These are phyloP conservation scores for Penicillium sp. DNA, from an alignment of 2,329 filamentous ascomycete genomes.

Conservation along the genomic window DNA sequence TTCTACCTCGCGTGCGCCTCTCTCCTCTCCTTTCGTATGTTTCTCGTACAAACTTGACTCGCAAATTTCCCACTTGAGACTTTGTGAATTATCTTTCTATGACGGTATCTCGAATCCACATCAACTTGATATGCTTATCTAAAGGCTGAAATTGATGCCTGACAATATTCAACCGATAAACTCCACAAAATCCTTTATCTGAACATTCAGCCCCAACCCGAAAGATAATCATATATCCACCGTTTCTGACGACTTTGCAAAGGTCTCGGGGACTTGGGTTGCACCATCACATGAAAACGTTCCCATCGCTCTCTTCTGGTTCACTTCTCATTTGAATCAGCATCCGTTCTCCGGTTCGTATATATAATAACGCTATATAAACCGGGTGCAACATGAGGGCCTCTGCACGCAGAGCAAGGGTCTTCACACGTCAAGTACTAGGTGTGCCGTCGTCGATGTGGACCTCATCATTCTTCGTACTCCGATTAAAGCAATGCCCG, in stretches of 20 bases:
- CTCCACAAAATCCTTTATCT: not conserved
- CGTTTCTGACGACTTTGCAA: not conserved
- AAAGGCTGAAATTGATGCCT: not conserved
- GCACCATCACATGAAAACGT: not conserved
- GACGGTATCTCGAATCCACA: not conserved
- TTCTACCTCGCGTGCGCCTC: constrained; percentile 11
- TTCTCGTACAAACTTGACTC: not conserved
- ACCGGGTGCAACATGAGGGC: no score
- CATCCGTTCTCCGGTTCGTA: no score
- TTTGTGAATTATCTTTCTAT: not conserved
- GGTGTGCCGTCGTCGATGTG: not conserved
- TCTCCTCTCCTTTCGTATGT: not conserved
- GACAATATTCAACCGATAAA: not conserved
- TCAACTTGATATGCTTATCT: not conserved
- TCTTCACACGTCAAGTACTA: no score
- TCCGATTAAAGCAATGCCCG: not conserved
- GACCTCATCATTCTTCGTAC: not conserved
- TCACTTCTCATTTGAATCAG: no score
- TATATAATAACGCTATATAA: no score
- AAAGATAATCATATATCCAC: not conserved
- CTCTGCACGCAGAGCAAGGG: no score
- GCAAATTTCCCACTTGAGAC: not conserved
- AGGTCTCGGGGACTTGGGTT: not conserved
- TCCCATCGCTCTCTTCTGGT: not conserved
- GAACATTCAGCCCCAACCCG: not conserved